phyloP scores from a whole-genome alignment of 441 rosid species.

The Bruguiera hainesii region DNA sequence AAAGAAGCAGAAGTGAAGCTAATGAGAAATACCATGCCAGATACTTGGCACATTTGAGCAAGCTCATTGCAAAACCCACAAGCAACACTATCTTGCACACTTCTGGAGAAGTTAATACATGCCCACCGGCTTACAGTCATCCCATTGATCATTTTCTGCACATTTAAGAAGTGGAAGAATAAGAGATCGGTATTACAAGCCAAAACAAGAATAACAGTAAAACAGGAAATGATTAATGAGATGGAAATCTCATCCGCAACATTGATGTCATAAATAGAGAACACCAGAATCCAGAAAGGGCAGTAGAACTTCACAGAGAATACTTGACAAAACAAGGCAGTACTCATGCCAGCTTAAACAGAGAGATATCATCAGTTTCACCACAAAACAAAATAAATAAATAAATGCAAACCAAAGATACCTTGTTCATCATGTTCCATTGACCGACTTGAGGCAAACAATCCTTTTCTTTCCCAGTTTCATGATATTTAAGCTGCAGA shows the following conservation, averaged over 20 bases:
- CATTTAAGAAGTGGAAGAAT: slow-evolving; percentile 9
- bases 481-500: slow-evolving; percentile 90
- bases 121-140: slow-evolving; percentile 94
- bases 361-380: no score
- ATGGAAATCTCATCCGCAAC: background rate
- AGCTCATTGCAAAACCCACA: slow-evolving; percentile 90
- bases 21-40: slow-evolving; percentile 74
- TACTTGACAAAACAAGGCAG: no score
- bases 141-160: slow-evolving; percentile 94
- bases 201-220: slow-evolving; percentile 4
- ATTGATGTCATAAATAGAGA: background rate
- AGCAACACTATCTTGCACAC: slow-evolving; percentile 88
- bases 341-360: no score
- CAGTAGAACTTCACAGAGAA: no score
- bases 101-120: slow-evolving; percentile 91
- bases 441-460: slow-evolving; percentile 98
- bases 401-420: slow-evolving; percentile 16
- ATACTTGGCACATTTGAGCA: slow-evolving; percentile 94
- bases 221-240: background rate
- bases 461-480: slow-evolving; percentile 94
- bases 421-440: slow-evolving; percentile 99
- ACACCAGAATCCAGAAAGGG: background rate
- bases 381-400: no score
- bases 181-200: slow-evolving; percentile 16
- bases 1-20: slow-evolving; percentile 1